A percentile compares a stretch with the other conserved stretches of the same genome.
These are phyloP conservation scores for Candida corydali DNA, from an alignment of 805 yeast species.

Conservation along the genomic window DNA sequence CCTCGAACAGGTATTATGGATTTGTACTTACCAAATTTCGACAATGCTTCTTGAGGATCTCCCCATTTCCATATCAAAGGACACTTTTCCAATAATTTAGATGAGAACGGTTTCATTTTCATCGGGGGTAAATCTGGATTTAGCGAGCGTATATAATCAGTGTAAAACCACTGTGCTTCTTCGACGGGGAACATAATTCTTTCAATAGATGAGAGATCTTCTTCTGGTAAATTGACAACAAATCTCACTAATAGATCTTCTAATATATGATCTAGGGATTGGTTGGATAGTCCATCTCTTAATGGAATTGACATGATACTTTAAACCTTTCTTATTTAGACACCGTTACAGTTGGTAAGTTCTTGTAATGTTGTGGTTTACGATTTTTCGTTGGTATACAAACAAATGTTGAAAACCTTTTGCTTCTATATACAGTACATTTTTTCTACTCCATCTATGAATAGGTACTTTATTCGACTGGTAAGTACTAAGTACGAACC, in stretches of 20 bases:
- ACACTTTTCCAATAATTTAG: constrained; percentile 60
- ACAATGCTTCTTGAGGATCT: constrained; percentile 73
- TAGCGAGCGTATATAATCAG: constrained; percentile 71
- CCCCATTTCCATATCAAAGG: constrained; percentile 85
- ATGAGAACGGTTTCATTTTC: constrained; percentile 74
- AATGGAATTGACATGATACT: constrained; percentile 58
- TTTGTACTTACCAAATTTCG: constrained; percentile 80
- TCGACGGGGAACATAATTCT: constrained; percentile 91
- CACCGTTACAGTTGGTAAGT: too few species aligned
- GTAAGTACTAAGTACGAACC: constrained; percentile 17
- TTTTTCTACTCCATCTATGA: too few species aligned
- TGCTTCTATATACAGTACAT: not conserved
- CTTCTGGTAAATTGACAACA: constrained; percentile 86
- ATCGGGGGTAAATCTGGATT: constrained; percentile 74
- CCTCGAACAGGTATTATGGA: constrained; percentile 94
- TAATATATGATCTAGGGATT: constrained; percentile 65
- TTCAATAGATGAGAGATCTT: constrained; percentile 75
- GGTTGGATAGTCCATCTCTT: constrained; percentile 52
- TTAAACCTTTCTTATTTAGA: too few species aligned
- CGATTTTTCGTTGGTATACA: constrained; percentile 3
- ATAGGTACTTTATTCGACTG: not conserved
- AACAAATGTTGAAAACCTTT: constrained; percentile 1
- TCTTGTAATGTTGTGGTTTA: too few species aligned
- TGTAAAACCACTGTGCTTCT: constrained; percentile 97
- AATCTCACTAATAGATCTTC: constrained; percentile 89